Evolutionary conservation across 495 filamentous ascomycete species (phyloP), one percentile per base, ranked within the genome.

Genomic region (Tetracladium setigerum): DNA sequence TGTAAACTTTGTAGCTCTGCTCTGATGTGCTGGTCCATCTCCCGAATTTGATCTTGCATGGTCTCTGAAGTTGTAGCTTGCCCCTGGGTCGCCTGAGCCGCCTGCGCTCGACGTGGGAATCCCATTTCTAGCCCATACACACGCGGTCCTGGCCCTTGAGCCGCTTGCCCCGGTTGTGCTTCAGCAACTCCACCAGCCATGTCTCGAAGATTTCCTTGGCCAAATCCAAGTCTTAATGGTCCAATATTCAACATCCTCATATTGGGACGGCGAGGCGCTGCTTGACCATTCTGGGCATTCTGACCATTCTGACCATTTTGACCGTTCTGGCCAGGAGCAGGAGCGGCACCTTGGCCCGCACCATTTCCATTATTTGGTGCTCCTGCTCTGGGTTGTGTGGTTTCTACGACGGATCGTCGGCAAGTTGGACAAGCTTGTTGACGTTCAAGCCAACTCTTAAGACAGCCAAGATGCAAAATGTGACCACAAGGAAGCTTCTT

Each of bases 401-500:
- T 53, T n/a, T 65, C 58, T 36, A 86, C 66, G 27, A 98, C 94
- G 16, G 92, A 78, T 27, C 87, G 75, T 47, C 92, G 81, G 62
- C 92, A 98, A 3, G 91, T 97, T 10, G 92, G 92, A 63, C 92
- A 98, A 17, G 92, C 89, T 62, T 97, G 94, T 62, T 98, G 92
- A 45, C 92, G 81, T 67, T 97, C 92, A n/a, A 98, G 70, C 92
- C 92, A 98, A 62, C 91, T 94, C 58, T 88, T 83, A 37, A 98
- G 77, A 59, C 92, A 98, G 15, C 88, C 81, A 53, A 95, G 88
- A 64, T 98, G 92, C 30, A 98, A 67, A 38, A 96, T 90, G 62
- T 98, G 92, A 2, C 91, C 90, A 61, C 92, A 98, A 0, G 92
- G 92, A 9, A 98, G 77, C 65, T 94, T 95, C 67, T 97, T 98